Evolutionary conservation across 176 grass and related monocot species (phyloP), one percentile per base, ranked within the genome.

Genomic region (Coix lacrymajobi): DNA sequence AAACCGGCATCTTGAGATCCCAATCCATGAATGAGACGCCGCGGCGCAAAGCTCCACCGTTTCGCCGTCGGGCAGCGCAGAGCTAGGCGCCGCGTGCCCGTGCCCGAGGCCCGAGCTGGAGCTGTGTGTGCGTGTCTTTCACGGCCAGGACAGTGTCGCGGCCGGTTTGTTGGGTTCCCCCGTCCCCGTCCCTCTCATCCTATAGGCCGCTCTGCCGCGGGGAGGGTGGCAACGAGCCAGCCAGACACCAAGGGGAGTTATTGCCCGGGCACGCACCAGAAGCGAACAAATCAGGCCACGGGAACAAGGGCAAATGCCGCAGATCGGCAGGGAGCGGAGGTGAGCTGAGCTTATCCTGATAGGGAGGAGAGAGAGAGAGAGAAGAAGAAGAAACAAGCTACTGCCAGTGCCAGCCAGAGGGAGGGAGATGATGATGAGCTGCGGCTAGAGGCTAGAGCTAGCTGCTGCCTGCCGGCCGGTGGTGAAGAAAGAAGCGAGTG

Each of bases 1-100:
- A 84, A 29, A 70, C 72, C 43, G 91, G 96, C 64, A 93, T 91
- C 87, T 95, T 97, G 77, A 91, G 89, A 90, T 93, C 93, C 96
- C 96, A 98, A 71, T 98, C 96, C 96, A 98, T 98, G 73, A 77
- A 93, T 84, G 72, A 38, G 39, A 73, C 34, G 34, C 32, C 70
- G n/a, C 14, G 14, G 38, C 37, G 26, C 77, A 49, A 49, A 69
- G 73, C 83, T 44, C 36, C 64, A 34, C 82, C 32, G 71, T 30
- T 76, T 24, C 31, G 5, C 76, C 38, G 31, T 39, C n/a, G 73
- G 79, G 24, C 54, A 64, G 73, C 4, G 29, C 58, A 30, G 66
- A 40, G 54, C 58, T 40, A 39, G 75, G 45, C 40, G 29, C 76
- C 36, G 37, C 26, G 22, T 58, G 20, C 32, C 34, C 34, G 81